phyloP scores from a whole-genome alignment of 1,139 yeast genomes.

The Suhomyces bokatorum region DNA sequence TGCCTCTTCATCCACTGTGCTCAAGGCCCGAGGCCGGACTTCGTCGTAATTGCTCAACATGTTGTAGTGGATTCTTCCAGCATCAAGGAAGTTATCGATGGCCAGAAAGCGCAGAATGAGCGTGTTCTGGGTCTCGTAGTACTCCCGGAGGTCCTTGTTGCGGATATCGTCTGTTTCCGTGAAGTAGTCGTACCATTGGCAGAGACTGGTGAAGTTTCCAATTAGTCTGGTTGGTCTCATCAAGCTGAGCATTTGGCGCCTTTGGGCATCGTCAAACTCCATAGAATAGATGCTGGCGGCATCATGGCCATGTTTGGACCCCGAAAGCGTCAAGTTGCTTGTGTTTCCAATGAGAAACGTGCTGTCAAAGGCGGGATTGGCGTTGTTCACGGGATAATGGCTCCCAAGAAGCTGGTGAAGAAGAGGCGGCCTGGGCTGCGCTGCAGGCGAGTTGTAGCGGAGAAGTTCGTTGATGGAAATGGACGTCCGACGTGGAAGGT shows the following conservation, averaged over 20 bases:
- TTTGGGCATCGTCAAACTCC: constrained; percentile 27
- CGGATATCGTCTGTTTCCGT: constrained; percentile 25
- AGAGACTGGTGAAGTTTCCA: constrained; percentile 49
- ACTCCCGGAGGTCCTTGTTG: constrained; percentile 28
- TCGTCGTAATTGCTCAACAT: constrained; percentile 64
- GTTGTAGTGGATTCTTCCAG: constrained; percentile 62
- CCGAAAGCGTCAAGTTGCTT: constrained; percentile 7
- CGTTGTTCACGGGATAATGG: constrained; percentile 36
- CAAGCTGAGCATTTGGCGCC: constrained; percentile 35
- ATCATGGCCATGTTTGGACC: constrained; percentile 12
- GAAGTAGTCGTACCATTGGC: constrained; percentile 48
- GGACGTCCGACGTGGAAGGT: constrained; percentile 8
- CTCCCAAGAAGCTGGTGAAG: constrained; percentile 31
- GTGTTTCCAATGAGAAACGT: constrained; percentile 4
- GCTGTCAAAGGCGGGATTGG: constrained; percentile 16
- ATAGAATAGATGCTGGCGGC: constrained; percentile 20
- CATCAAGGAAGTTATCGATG: constrained; percentile 67
- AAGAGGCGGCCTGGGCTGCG: constrained; percentile 20
- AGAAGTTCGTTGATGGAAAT: constrained; percentile 12
- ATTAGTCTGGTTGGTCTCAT: constrained; percentile 59
- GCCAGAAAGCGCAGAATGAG: constrained; percentile 57
- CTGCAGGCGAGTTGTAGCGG: constrained; percentile 3
- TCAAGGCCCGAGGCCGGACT: constrained; percentile 27
- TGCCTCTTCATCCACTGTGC: constrained; percentile 21
- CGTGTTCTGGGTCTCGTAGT: constrained; percentile 56